Percentiles rank a stretch among this genome's conserved stretches.
phyloP scores from a whole-genome alignment of 2,329 filamentous ascomycete species.

The Pseudopithomyces maydicus region DNA sequence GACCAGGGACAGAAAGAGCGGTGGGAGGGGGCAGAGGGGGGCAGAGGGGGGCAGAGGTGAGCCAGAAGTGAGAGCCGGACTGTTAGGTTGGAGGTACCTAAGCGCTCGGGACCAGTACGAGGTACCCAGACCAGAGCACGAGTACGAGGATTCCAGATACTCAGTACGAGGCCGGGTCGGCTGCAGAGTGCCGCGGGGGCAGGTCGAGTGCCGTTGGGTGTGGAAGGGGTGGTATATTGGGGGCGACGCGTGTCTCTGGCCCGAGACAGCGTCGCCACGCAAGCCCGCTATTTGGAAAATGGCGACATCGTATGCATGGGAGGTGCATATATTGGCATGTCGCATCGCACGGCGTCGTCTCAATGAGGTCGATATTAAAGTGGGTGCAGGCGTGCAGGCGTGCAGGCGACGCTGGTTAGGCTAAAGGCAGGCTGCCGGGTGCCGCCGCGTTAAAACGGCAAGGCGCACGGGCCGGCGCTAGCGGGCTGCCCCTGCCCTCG shows the following conservation, averaged over 20 bases:
- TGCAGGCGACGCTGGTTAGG: constrained; percentile 34
- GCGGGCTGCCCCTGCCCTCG: constrained; percentile 13
- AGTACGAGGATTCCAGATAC: not conserved
- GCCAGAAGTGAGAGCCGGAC: too few relatives aligned
- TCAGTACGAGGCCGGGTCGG: constrained; percentile 14
- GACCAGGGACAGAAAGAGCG: constrained; percentile 4
- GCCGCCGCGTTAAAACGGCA: constrained; percentile 26
- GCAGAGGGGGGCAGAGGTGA: too few relatives aligned
- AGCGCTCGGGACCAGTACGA: too few relatives aligned
- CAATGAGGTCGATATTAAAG: constrained; percentile 37
- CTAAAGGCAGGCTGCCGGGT: constrained; percentile 30
- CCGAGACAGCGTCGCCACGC: constrained; percentile 21
- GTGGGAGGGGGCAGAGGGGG: not conserved
- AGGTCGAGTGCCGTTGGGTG: not conserved
- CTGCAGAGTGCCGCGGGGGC: constrained; percentile 4
- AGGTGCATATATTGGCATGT: constrained; percentile 25
- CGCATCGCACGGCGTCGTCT: constrained; percentile 20
- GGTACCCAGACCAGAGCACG: too few relatives aligned
- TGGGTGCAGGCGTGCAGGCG: not conserved
- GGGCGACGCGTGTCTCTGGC: constrained; percentile 26
- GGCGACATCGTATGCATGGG: constrained; percentile 24
- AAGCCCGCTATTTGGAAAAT: constrained; percentile 31
- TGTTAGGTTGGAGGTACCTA: too few relatives aligned
- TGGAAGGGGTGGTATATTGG: constrained; percentile 21
- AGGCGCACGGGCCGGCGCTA: constrained; percentile 25